phyloP scores from a whole-genome alignment of 352 stramenopile genomes.

The Globisporangium viniferum region DNA sequence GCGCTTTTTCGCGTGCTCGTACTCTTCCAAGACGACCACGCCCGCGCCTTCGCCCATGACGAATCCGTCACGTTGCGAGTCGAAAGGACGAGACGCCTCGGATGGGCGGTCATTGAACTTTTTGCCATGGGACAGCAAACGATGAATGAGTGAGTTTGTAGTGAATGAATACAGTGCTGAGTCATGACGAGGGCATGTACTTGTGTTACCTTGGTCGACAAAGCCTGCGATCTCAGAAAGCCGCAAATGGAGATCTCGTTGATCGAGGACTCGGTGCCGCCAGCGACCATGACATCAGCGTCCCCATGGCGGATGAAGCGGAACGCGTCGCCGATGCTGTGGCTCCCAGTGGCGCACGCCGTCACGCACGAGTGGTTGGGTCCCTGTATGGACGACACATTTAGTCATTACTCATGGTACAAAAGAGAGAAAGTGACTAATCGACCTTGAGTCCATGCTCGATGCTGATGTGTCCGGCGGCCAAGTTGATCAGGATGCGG shows the following conservation, averaged over 20 bases:
- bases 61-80: constrained; percentile 94
- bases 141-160: background rate
- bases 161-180: too few species aligned
- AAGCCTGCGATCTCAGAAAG: constrained; percentile 94
- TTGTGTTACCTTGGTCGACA: constrained; percentile 82
- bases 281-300: constrained; percentile 95
- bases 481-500: constrained; percentile 92
- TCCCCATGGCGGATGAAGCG: constrained; percentile 83
- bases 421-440: background rate
- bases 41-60: constrained; percentile 92
- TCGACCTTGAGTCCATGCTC: constrained; percentile 84
- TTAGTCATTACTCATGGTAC: too few species aligned
- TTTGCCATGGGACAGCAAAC: background rate
- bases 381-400: constrained; percentile 41
- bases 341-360: constrained; percentile 95
- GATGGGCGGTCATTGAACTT: constrained; percentile 93
- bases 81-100: constrained; percentile 94
- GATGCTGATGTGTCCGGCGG: constrained; percentile 90
- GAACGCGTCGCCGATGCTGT: constrained; percentile 96
- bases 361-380: constrained; percentile 97
- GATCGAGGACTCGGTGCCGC: constrained; percentile 94
- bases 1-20: constrained; percentile 91
- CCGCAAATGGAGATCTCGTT: constrained; percentile 92
- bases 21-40: constrained; percentile 74
- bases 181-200: too few species aligned